Evolutionary conservation across 805 yeast species (phyloP).

Genomic region (Clavispora vitiphila): DNA sequence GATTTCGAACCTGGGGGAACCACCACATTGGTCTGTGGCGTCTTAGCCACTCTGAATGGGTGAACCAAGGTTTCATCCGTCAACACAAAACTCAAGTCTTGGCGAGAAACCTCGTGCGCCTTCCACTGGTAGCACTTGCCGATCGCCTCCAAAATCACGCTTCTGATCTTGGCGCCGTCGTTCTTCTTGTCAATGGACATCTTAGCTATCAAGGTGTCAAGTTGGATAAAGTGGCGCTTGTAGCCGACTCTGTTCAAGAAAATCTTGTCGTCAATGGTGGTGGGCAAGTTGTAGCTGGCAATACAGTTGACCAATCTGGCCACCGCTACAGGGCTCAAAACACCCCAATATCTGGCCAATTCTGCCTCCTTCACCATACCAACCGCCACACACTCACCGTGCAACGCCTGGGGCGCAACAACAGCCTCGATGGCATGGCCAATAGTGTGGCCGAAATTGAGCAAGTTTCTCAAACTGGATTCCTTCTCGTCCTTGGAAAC

Average conservation of each 20-base stretch:
- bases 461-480: constrained; percentile 84
- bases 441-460: constrained; percentile 94
- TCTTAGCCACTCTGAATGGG: constrained; percentile 39
- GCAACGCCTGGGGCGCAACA: constrained; percentile 90
- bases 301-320: constrained; percentile 82
- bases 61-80: constrained; percentile 75
- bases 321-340: constrained; percentile 87
- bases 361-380: constrained; percentile 96
- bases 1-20: constrained; percentile 97
- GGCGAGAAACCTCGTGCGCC: constrained; percentile 81
- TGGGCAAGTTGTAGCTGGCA: constrained; percentile 81
- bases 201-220: constrained; percentile 66
- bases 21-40: constrained; percentile 41
- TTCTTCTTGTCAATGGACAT: constrained; percentile 97
- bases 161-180: constrained; percentile 85
- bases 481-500: constrained; percentile 94
- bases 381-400: constrained; percentile 98
- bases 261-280: constrained; percentile 65
- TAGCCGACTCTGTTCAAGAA: constrained; percentile 62
- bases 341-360: constrained; percentile 84
- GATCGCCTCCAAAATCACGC: constrained; percentile 75
- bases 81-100: constrained; percentile 72
- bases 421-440: constrained; percentile 99
- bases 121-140: constrained; percentile 86
- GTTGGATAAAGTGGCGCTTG: constrained; percentile 61